These are phyloP conservation scores for Cladosporium sp. DNA, from an alignment of 2,329 filamentous ascomycete species.

Conservation along the genomic window DNA sequence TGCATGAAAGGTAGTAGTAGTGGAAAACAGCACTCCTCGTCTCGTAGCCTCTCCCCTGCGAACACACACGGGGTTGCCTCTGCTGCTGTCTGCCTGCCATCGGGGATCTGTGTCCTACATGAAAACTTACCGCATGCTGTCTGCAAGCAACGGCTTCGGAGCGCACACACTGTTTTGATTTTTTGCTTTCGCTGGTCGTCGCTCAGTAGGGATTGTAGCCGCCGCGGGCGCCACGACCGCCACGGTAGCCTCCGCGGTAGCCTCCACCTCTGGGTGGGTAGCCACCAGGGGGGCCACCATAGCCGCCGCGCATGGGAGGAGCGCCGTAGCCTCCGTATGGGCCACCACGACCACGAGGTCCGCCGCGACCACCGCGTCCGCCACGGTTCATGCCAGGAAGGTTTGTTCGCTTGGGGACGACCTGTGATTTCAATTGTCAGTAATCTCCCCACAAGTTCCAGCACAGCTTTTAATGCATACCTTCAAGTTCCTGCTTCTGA, in stretches of 20 bases:
- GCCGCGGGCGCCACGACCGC: slow-evolving; percentile 35
- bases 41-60: background rate
- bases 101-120: background rate
- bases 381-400: slow-evolving; percentile 90
- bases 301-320: slow-evolving; percentile 50
- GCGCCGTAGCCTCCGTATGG: slow-evolving; percentile 55
- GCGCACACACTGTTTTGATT: background rate
- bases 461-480: slow-evolving; percentile 48
- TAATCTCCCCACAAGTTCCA: background rate
- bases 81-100: background rate
- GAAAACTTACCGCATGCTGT: background rate
- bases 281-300: slow-evolving; percentile 27
- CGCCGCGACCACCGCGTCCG: slow-evolving; percentile 54
- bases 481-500: slow-evolving; percentile 94
- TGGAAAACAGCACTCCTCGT: background rate
- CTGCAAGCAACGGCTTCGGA: background rate
- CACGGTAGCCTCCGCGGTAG: slow-evolving; percentile 41
- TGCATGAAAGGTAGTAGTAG: background rate
- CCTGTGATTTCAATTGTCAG: slow-evolving; percentile 50
- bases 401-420: slow-evolving; percentile 92
- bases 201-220: slow-evolving; percentile 42
- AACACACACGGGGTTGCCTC: background rate
- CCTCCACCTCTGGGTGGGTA: slow-evolving; percentile 42
- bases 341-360: slow-evolving; percentile 39
- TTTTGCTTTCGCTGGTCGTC: background rate